phyloP scores from a whole-genome alignment of 2,329 filamentous ascomycete genomes.

The Phialocephala sp. region DNA sequence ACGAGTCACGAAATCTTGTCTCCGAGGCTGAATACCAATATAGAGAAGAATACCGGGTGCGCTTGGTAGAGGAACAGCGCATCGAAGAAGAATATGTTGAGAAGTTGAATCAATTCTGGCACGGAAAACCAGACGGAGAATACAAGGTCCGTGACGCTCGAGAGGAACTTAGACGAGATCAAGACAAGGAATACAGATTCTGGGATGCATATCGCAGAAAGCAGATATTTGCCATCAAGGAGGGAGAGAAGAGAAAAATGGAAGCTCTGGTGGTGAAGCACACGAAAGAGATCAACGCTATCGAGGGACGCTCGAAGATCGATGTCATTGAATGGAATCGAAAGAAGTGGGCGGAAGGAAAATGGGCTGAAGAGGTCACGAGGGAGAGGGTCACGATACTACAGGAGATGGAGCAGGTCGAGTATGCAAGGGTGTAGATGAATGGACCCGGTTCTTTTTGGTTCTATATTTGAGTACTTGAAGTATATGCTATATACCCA shows the following conservation, averaged over 20 bases:
- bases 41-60: constrained; percentile 49
- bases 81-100: constrained; percentile 53
- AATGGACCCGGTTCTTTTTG: neutral
- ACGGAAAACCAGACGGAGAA: constrained; percentile 43
- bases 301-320: constrained; percentile 45
- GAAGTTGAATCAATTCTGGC: constrained; percentile 49
- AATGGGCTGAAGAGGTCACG: constrained; percentile 54
- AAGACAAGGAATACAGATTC: constrained; percentile 47
- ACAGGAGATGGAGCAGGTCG: constrained; percentile 43
- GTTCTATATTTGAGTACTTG: neutral
- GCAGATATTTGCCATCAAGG: constrained; percentile 51
- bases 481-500: neutral
- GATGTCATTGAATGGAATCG: constrained; percentile 42
- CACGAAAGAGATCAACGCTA: constrained; percentile 52
- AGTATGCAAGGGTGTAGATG: constrained; percentile 22
- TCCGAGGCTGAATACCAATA: constrained; percentile 45
- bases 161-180: constrained; percentile 50
- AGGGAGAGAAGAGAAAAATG: constrained; percentile 45
- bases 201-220: constrained; percentile 47
- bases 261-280: constrained; percentile 45
- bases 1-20: constrained; percentile 41
- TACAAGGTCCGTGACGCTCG: constrained; percentile 50
- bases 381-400: constrained; percentile 53
- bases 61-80: constrained; percentile 49
- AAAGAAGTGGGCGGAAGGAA: constrained; percentile 50